phyloP scores from a whole-genome alignment of 2,329 filamentous ascomycete genomes.

The Trichoderma aggressivum region DNA sequence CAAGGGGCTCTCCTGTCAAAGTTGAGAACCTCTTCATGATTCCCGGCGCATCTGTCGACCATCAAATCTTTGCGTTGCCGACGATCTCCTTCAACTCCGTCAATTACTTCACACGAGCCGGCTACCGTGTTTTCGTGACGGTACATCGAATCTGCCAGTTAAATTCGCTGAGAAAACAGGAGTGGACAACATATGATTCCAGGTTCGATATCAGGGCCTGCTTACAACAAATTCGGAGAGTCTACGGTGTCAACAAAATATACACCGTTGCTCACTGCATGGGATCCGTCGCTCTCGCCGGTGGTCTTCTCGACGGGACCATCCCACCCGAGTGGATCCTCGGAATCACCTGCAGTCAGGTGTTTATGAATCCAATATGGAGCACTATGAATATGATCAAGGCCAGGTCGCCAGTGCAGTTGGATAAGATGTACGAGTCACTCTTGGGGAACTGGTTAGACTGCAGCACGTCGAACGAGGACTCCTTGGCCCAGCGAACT shows the following conservation, averaged over 20 bases:
- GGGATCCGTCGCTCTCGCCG: slow-evolving; percentile 56
- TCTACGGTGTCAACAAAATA: slow-evolving; percentile 38
- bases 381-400: slow-evolving; percentile 55
- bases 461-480: slow-evolving; percentile 45
- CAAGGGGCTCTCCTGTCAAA: slow-evolving; percentile 3
- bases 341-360: slow-evolving; percentile 57
- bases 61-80: slow-evolving; percentile 60
- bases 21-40: slow-evolving; percentile 56
- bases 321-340: slow-evolving; percentile 55
- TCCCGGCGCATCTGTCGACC: slow-evolving; percentile 60
- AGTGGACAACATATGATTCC: slow-evolving; percentile 59
- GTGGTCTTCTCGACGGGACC: slow-evolving; percentile 59
- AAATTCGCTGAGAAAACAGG: slow-evolving; percentile 45
- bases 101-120: slow-evolving; percentile 58
- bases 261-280: slow-evolving; percentile 63
- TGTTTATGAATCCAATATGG: slow-evolving; percentile 63
- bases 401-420: slow-evolving; percentile 45
- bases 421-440: slow-evolving; percentile 48
- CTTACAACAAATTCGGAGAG: slow-evolving; percentile 48
- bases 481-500: slow-evolving; percentile 44
- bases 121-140: slow-evolving; percentile 57
- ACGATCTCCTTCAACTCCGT: slow-evolving; percentile 62
- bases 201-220: slow-evolving; percentile 57
- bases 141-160: slow-evolving; percentile 57
- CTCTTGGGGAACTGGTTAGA: slow-evolving; percentile 54